Percentiles rank a stretch among this genome's conserved stretches.
phyloP scores from a whole-genome alignment of 208 protist genomes.

The Naegleria lovaniensis region DNA sequence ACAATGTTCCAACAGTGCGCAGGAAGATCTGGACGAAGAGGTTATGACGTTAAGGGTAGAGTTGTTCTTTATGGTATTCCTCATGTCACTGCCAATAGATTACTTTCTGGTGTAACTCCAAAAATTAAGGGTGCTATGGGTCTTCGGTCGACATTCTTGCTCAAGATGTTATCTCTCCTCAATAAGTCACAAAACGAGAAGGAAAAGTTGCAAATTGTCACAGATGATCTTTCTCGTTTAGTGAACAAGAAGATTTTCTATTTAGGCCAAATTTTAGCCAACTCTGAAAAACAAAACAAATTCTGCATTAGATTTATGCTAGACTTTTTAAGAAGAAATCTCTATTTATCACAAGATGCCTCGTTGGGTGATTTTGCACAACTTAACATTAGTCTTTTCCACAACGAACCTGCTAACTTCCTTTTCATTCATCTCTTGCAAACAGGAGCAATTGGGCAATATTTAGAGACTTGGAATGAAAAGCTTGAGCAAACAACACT shows the following conservation, averaged over 20 bases:
- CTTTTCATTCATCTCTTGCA: not conserved
- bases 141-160: not conserved
- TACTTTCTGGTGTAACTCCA: not conserved
- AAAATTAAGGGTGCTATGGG: constrained; percentile 7
- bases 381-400: not conserved
- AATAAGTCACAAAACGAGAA: not conserved
- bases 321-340: not conserved
- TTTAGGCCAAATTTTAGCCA: not conserved
- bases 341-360: not conserved
- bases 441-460: not conserved
- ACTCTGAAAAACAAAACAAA: not conserved
- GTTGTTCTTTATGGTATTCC: not conserved
- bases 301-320: not conserved
- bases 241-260: not conserved
- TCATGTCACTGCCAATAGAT: not conserved
- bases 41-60: not conserved
- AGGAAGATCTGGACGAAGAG: constrained; percentile 29
- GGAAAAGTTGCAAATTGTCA: not conserved
- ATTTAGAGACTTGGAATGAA: not conserved
- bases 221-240: not conserved
- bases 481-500: not conserved
- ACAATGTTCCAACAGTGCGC: not conserved
- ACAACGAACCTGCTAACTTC: not conserved
- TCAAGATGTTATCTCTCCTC: not conserved
- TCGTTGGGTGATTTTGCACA: not conserved